Base-by-base conservation (phyloP, 2,329 filamentous ascomycete species). In the Aciculosporium take region DNA sequence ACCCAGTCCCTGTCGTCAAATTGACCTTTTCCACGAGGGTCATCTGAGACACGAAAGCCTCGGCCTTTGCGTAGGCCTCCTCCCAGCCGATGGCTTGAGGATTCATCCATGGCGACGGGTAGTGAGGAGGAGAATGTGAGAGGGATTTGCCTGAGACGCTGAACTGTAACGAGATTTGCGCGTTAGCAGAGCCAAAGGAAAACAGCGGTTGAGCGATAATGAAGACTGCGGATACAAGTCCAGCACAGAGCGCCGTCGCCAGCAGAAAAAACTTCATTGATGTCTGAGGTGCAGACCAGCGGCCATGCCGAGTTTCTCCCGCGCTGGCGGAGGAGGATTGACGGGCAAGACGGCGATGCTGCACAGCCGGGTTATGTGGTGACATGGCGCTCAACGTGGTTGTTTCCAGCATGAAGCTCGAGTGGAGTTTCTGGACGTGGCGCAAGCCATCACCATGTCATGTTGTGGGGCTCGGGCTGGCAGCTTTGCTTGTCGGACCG, bases 1-100 rank as follows among this genome's bases (percentile, higher is more conserved):
- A 89, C 74, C 87, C 87, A 48, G 82, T 75, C 59, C 89, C 89
- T 1, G 88, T 95, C 3, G 89, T 96, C 48, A 98, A 60, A 60
- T 96, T 96, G 61, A 96, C 86, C 66, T 94, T 95, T 60, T 95
- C 88, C 9, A 78, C 56, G 28, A 94, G 69, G 1, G 86, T 94
- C 62, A 94, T 64, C 56, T 87, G 78, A 8, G 81, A 81, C 35
- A 95, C 86, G 53, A 94, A 89, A 3, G 70, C 74, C 50, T 74
- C 76, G 1, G 88, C 88, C 59, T 82, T 79, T 17, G 63, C 65
- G 51, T 94, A 88, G 30, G 86, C 85, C 6, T 76, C 72, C 41
- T 74, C 70, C 87, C 87, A 94, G 46, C 72, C 74, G 34, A 73
- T 65, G 9, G 82, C 83, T 5, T 74, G 59, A 15, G 84, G 81